Evolutionary conservation across 495 filamentous ascomycete genomes (phyloP).

Genomic region (Penicillium paradoxum): DNA sequence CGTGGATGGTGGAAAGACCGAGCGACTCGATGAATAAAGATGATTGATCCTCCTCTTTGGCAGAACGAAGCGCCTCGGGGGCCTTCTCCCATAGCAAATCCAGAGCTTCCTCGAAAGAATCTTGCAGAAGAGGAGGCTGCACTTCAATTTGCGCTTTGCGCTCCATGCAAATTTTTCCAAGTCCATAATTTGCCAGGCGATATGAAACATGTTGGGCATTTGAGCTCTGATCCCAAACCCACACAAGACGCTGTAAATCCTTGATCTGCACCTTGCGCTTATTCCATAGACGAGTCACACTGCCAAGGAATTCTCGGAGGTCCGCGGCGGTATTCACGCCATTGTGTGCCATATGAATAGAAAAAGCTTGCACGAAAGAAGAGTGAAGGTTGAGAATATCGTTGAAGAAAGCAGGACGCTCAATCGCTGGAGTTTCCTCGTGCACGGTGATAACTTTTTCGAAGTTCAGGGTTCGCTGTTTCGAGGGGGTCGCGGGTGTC

Average conservation of each 20-base stretch:
- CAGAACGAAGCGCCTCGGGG: constrained; percentile 24
- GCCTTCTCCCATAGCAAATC: constrained; percentile 39
- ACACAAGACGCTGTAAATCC: constrained; percentile 42
- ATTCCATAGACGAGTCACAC: constrained; percentile 41
- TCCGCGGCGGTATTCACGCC: constrained; percentile 35
- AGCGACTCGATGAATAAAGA: constrained; percentile 28
- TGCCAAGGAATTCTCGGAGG: constrained; percentile 36
- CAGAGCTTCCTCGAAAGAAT: constrained; percentile 34
- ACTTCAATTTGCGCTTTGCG: constrained; percentile 24
- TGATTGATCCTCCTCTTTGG: constrained; percentile 22
- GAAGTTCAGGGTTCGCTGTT: constrained; percentile 28
- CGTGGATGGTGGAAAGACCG: constrained; percentile 34
- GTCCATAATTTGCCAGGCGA: constrained; percentile 42
- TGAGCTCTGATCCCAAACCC: constrained; percentile 34
- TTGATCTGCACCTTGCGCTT: constrained; percentile 43
- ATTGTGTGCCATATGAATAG: constrained; percentile 40
- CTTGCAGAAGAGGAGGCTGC: constrained; percentile 26
- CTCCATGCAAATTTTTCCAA: constrained; percentile 38
- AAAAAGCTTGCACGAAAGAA: constrained; percentile 36
- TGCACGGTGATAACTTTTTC: constrained; percentile 6
- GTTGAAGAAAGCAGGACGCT: constrained; percentile 28
- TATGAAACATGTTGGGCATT: constrained; percentile 21
- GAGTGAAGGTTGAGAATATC: constrained; percentile 38
- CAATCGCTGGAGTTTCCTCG: constrained; percentile 13
- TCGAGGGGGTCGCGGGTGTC: constrained; percentile 29